Base-by-base conservation (phyloP, 1,284 basidiomycete species). In the Mycosarcoma maydis region DNA sequence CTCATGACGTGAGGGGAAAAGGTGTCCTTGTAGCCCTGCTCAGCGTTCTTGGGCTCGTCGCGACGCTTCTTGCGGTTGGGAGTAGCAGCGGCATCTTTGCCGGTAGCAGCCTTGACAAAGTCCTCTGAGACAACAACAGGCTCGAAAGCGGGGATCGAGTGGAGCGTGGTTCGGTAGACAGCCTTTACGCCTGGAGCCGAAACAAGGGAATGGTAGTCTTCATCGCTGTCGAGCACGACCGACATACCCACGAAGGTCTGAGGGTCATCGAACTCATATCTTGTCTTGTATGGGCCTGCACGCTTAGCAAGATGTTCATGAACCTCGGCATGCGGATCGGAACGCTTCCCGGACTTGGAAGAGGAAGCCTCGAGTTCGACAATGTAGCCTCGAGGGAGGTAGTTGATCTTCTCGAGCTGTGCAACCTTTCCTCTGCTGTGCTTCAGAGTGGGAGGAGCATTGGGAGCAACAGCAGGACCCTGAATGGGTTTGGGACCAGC, bases 1-100 rank as follows among this genome's bases (percentile, higher is more conserved):
- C 65, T 72, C 73, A 76, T 76, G 43, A 65, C 54, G 47, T 76
- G 72, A n/a, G 73, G 69, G 6, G 54, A 51, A 29, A 75, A 75
- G 14, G 56, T 65, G 52, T 75, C 73, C 39, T 54, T 64, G 44
- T 51, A 50, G 26, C 59, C 69, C 6, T 38, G 22, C 14, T 67
- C 59, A 8, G 54, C 64, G 17, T 50, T 47, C 22, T 29, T 65
- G n/a, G 61, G 68, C 40, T 70, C 24, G 50, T 57, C 52, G 10
- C 66, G 58, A 23, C 55, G 61, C 50, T 41, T 65, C 54, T 58
- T 62, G 53, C 50, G 34, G 38, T 47, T 34, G 16, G 20, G 17
- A 10, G 27, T 51, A 36, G 56, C 40, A 24, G 55, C 26, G 27
- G 27, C 39, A 26, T 51, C 48, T 38, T 49, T 55, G 23, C 58